These are phyloP conservation scores for Erysiphe pulchra DNA, from an alignment of 2,329 filamentous ascomycete genomes.

Conservation along the genomic window DNA sequence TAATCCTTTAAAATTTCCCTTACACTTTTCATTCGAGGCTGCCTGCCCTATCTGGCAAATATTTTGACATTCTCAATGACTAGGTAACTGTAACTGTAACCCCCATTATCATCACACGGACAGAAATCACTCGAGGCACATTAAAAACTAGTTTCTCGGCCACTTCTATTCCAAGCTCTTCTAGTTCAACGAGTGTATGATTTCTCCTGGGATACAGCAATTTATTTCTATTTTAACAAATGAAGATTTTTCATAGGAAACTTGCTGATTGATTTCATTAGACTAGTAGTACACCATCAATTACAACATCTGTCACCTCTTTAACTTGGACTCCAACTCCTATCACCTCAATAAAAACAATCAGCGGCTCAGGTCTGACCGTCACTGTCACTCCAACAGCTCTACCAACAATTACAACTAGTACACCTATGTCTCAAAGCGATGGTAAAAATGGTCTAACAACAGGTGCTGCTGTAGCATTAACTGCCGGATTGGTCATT, in stretches of 20 bases:
- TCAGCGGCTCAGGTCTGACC: constrained; percentile 29
- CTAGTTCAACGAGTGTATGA: constrained; percentile 15
- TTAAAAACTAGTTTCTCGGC: background rate
- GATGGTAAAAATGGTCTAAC: constrained; percentile 14
- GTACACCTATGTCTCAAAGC: constrained; percentile 1
- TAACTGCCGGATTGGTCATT: constrained; percentile 24
- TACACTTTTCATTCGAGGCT: background rate
- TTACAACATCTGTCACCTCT: constrained; percentile 2
- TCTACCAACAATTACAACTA: constrained; percentile 8
- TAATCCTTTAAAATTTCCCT: background rate
- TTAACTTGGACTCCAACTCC: constrained; percentile 15
- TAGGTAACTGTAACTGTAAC: constrained; percentile 11
- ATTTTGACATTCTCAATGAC: constrained; percentile 12
- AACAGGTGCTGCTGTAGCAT: constrained; percentile 24
- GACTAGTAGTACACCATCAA: background rate
- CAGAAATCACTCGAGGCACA: background rate
- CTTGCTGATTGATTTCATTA: constrained; percentile 1
- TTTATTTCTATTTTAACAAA: background rate
- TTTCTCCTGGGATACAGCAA: constrained; percentile 2
- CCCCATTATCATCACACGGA: constrained; percentile 3
- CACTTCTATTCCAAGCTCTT: constrained; percentile 1
- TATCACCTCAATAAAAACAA: constrained; percentile 20
- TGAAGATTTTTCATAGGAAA: background rate
- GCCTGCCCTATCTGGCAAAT: constrained; percentile 6
- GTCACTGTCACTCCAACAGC: constrained; percentile 25